Evolutionary conservation across 495 filamentous ascomycete species (phyloP), one percentile per base, ranked within the genome.

Genomic region (Podospora australis): DNA sequence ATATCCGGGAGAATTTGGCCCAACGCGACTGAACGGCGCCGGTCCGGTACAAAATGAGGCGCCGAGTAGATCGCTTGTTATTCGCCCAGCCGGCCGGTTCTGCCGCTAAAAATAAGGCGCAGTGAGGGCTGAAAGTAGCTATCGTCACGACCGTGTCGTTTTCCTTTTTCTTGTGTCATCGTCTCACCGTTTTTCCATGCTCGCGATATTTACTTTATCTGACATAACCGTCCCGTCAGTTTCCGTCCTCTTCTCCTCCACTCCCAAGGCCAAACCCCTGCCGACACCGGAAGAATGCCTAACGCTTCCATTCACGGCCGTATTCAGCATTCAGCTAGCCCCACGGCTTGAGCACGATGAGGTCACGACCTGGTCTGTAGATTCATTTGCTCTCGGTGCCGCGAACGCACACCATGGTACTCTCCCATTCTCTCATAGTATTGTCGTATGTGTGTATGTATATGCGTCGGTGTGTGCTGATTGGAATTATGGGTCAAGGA

Each of bases 181-280:
- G 20, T 39, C 19, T 26, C 46, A 14, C 30, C 19, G 4, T 14
- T 17, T 25, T 20, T 14, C 41, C 25, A n/a, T 8, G 13, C 46
- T 59, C 53, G 56, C 49, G 56, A 59, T 29, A 29, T 48, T 57
- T 60, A 49, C 54, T 60, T 35, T 41, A 57, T 51, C 54, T 19
- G 54, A 56, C 38, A 39, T 35, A 44, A 32, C 10, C 19, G n/a
- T n/a, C 41, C 5, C 22, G 26, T 44, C 14, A 19, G 19, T 35
- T 26, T 21, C 34, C 13, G 6, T 8, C n/a, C n/a, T n/a, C n/a
- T n/a, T n/a, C n/a, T n/a, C n/a, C n/a, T n/a, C n/a, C n/a, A n/a
- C n/a, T n/a, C n/a, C n/a, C n/a, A n/a, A n/a, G n/a, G n/a, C n/a
- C n/a, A 42, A 36, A 24, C 46, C 48, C 51, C 20, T 28, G 26